Evolutionary conservation across 768 basidiomycete genomes (phyloP), one percentile per base, ranked within the genome.

Genomic region (Rhizopogon salebrosus): DNA sequence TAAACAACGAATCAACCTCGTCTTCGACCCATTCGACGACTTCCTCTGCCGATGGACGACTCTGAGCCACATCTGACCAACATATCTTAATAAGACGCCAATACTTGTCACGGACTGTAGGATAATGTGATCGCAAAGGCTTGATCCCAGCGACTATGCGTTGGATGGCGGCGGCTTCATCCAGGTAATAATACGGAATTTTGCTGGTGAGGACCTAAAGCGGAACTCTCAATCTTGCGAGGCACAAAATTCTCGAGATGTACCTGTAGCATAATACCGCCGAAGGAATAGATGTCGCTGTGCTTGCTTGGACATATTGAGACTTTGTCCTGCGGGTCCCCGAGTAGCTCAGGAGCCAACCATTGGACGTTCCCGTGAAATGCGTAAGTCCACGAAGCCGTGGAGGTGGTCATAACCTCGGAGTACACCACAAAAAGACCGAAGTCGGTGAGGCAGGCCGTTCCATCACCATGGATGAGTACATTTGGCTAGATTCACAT

Each of bases 281-380:
- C 75, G 50, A 73, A 74, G 0, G 75, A 76, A 6, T 69, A 78
- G 10, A 77, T 69, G 61, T 78, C 77, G 9, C 31, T 31, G 2
- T 9, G 9, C 31, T 11, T 31, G 31, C 2, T 31, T 31, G 31
- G 31, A 1, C 31, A 11, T 11, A 31, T 11, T 11, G 31, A 11
- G 1, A 2, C 0, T 9, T 10, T 11, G 9, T 31, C 31, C 1
- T 31, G 9, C 2, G 10, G 2, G 9, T 31, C 9, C 9, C 31
- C 31, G 4, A 31, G 10, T 1, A 31, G 31, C 31, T 31, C 31
- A 31, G 31, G 31, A 31, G 31, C 31, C 31, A 31, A 11, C 75
- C 75, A 77, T 0, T 75, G 69, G 24, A 75, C 9, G 24, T 41
- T 41, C 9, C 41, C 41, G 8, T 68, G 18, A 72, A 69, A 26